phyloP scores from a whole-genome alignment of 1,284 basidiomycete genomes.

The Tilletia walkeri region DNA sequence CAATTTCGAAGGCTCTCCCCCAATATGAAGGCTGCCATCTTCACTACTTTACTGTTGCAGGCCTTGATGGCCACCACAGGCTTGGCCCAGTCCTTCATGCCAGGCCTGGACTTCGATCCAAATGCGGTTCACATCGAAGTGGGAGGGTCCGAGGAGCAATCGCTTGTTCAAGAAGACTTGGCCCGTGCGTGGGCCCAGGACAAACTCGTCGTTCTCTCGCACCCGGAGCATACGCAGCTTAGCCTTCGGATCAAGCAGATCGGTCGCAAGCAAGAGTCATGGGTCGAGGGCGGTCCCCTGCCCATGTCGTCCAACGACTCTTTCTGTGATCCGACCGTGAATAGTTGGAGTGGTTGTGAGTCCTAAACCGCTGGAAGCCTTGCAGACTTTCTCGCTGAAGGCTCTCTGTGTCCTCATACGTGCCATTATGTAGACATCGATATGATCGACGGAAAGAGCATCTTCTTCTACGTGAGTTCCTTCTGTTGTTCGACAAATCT shows the following conservation, averaged over 20 bases:
- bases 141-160: not conserved
- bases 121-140: not conserved
- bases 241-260: constrained; percentile 45
- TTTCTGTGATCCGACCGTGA: constrained; percentile 50
- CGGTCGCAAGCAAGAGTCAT: constrained; percentile 10
- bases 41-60: not conserved
- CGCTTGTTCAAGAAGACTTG: not conserved
- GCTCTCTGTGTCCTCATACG: not conserved
- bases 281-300: constrained; percentile 22
- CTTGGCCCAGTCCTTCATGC: not conserved
- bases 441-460: constrained; percentile 65
- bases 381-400: not conserved
- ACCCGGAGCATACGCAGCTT: constrained; percentile 40
- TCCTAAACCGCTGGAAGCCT: not conserved
- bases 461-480: constrained; percentile 68
- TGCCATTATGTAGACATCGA: constrained; percentile 60
- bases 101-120: not conserved
- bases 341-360: constrained; percentile 40
- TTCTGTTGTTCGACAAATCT: not conserved
- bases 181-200: constrained; percentile 12
- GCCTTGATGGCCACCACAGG: not conserved
- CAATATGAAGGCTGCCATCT: too few species aligned
- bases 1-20: too few species aligned
- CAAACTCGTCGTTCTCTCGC: constrained; percentile 29
- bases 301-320: constrained; percentile 31